Base-by-base conservation (phyloP, 2,329 filamentous ascomycete genomes). In the Xylaria sp. region DNA sequence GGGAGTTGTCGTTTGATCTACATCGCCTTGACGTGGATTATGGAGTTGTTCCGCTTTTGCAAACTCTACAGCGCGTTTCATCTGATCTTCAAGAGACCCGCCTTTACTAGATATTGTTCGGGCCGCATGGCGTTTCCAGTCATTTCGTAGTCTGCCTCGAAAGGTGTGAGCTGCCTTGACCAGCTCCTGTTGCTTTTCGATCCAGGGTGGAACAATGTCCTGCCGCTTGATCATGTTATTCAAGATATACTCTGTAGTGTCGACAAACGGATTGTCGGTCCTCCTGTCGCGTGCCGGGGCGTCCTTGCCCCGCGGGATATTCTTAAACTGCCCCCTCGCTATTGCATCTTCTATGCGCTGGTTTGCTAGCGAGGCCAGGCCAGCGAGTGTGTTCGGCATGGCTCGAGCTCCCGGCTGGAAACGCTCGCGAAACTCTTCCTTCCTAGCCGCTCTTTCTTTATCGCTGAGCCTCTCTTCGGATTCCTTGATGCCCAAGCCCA, bases 141-240 rank as follows among this genome's bases (percentile, higher is more conserved):
- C 93, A 45, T 85, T 87, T 39, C 94, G 84, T 67, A 98, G 76
- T n/a, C 93, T 83, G 2, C 83, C 81, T 1, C 96, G 87, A 76
- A 99, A 97, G 0, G 85, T 84, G 13, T 84, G 85, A 0, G 90
- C 86, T 0, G 92, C 86, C 67, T 87, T 89, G 11, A 89, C 85
- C 5, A 98, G 82, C 74, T 97, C 94, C 77, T 98, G 95, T 78
- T 99, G 96, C 80, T 97, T 98, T 80, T 99, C 96, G 66, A 99
- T 98, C 96, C 96, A 99, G 0, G 95, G 95, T 0, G 96, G 96
- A 0, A 97, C 93, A 66, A 98, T 92, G 22, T 97, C 94, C 79
- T 99, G 96, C 65, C 92, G 91, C 80, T 97, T 92, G 69, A 99
- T 97, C 83, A 98, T 97, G 80, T 96, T 96, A 81, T 99, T 98